Evolutionary conservation across 306 rosid species (phyloP).

Genomic region (Glycine soja): DNA sequence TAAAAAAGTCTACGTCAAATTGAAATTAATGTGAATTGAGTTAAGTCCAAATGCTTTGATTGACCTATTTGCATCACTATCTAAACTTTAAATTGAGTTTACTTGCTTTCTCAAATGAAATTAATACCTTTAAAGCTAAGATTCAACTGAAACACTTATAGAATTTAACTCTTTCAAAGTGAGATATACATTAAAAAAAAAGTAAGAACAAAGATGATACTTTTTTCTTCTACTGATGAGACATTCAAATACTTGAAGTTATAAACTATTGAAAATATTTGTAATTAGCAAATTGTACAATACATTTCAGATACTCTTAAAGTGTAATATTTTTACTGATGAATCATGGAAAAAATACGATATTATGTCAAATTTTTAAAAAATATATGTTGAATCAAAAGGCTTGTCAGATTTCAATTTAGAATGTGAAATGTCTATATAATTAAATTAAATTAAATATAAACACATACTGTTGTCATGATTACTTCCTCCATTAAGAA

Average conservation of each 20-base stretch:
- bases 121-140: too few species aligned
- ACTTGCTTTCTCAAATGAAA: too few species aligned
- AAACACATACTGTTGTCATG: not conserved
- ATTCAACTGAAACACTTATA: too few species aligned
- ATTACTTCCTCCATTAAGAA: slow-evolving; percentile 1
- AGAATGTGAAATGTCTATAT: not conserved
- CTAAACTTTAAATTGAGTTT: too few species aligned
- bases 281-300: not conserved
- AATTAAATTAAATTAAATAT: not conserved
- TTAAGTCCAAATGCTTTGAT: too few species aligned
- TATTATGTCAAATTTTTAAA: not conserved
- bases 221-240: not conserved
- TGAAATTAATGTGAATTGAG: too few species aligned
- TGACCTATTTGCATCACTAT: too few species aligned
- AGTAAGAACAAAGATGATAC: too few species aligned
- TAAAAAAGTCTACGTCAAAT: too few species aligned
- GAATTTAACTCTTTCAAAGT: too few species aligned
- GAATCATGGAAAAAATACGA: too few species aligned
- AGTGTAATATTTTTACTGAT: not conserved
- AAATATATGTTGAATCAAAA: not conserved
- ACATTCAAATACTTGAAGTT: not conserved
- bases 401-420: not conserved
- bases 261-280: not conserved
- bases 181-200: too few species aligned
- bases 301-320: not conserved